Evolutionary conservation across 2,329 filamentous ascomycete genomes (phyloP), one percentile per base, ranked within the genome.

Genomic region (Chaetomium strumarium): DNA sequence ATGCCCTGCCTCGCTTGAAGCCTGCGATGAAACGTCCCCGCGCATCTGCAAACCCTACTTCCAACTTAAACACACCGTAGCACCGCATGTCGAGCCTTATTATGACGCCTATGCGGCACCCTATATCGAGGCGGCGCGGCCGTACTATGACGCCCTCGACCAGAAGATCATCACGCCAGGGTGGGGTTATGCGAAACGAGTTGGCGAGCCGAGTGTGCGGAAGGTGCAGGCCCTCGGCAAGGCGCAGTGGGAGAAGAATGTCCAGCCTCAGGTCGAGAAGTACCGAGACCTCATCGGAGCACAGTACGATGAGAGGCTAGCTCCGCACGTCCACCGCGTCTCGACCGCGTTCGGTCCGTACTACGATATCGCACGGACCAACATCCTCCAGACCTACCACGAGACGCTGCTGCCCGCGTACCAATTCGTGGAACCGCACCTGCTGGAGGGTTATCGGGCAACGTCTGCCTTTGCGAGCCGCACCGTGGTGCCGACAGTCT

Each of bases 1-100:
- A 56, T 99, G 92, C 68, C 92, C 92, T 12, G 75, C 83, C 3
- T 81, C 80, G 9, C 71, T 85, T 55, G 79, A 84, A 29, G 77
- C 81, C 24, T 80, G 93, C 63, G 79, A 81, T 62, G 80, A 86
- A 24, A 71, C 77, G 30, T 88, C 89, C 1, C 88, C 91, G 1
- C 78, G 74, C 58, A 80, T 97, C 56, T 99, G 93, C 79, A 85
- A 85, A 64, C 85, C 88, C 10, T 96, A 96, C 77, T 78, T 86
- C 73, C 70, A 83, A 71, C 62, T 83, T 74, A 73, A 84, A 76
- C 70, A 77, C 17, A 64, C 72, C 52, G 73, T 91, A 55, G 72
- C 81, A 24, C 93, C 93, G 3, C 85, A 92, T 67, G 64, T 95
- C 31, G 77, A 85, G 62, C 92, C 91, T 2, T 95, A 95, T 71